Evolutionary conservation across 805 yeast genomes (phyloP), one percentile per base, ranked within the genome.

Genomic region (Maudiozyma barnettii): DNA sequence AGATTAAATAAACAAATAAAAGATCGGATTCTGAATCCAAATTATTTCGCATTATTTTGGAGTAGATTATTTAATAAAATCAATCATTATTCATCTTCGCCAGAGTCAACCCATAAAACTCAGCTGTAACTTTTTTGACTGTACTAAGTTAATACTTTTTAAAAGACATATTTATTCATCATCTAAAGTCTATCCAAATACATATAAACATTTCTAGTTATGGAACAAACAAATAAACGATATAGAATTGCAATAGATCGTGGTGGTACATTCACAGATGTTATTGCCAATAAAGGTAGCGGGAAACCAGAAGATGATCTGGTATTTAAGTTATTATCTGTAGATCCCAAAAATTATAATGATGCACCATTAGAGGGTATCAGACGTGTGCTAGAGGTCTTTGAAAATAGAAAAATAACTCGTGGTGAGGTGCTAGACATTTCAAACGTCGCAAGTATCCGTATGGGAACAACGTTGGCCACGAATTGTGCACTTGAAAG

Each of bases 331-430:
- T 68, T 90, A 26, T 70, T 90, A 21, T 87, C 96, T 0, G 96
- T 86, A 3, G 97, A 90, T 58, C 95, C 96, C 0, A 71, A 74
- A 23, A 90, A 90, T 66, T 90, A 90, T 60, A 69, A 74, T 2
- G 98, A 90, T 72, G 96, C 98, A 0, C 95, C 95, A 12, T 72
- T 90, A 19, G 97, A 90, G 67, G 98, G 96, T 8, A 85, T 90
- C 37, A 74, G 97, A 53, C 67, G 95, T 41, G 74, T 86, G 0
- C 65, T 90, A 49, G 95, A 85, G 59, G 66, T 67, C 20, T 77
- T 78, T 50, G 75, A 78, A 1, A 75, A 76, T 1, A 63, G 60
- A 6, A 43, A 59, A 9, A 84, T 85, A 44, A 82, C 89, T 3
- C 71, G 85, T 44, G 77, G 77, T 8, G 63, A 64, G 35, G 79